Base-by-base conservation (phyloP, 306 rosid genomes). In the Trifolium dubium region DNA sequence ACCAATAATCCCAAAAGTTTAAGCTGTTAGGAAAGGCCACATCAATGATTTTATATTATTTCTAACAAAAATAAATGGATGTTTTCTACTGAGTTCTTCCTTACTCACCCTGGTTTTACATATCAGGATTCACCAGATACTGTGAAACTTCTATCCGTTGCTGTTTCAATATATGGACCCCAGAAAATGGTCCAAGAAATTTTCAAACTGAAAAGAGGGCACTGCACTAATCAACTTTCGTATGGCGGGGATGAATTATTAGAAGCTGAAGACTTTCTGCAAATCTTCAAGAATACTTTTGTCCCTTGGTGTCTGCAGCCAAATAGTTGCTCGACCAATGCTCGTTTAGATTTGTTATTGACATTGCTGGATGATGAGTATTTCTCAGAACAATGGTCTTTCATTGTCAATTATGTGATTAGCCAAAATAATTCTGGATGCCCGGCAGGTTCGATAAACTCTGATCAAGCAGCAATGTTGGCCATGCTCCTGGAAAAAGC, bases 301-400 rank as follows among this genome's bases (percentile, higher is more conserved):
- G 92, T 88, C 67, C 94, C 97, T 46, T 93, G 98, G 98, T 93
- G 98, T 83, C 83, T 93, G 73, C 83, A 69, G 77, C 73, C 74
- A 67, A 79, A 80, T 83, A 77, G 77, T 83, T 61, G 66, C 76
- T 86, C 97, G 31, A 73, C 85, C 32, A 79, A 78, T 70, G 87
- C 91, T 70, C 87, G 87, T 72, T 83, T 93, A 29, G 97, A 93
- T 83, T 82, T 93, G 73, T 83, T 93, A 83, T 84, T 93, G 76
- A 82, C 86, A 23, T 79, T 91, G 81, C 85, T 93, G 66, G 97
- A 93, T 77, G 91, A 91, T 80, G 90, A 88, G 73, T 77, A 79
- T 82, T 91, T 93, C 89, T 80, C 88, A 67, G 91, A 91, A 75
- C 98, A 85, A 79, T 93, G 98, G 98, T 82, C 77, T 75, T 75